phyloP scores from a whole-genome alignment of 2,329 filamentous ascomycete genomes.

The Ramularia endophylla region DNA sequence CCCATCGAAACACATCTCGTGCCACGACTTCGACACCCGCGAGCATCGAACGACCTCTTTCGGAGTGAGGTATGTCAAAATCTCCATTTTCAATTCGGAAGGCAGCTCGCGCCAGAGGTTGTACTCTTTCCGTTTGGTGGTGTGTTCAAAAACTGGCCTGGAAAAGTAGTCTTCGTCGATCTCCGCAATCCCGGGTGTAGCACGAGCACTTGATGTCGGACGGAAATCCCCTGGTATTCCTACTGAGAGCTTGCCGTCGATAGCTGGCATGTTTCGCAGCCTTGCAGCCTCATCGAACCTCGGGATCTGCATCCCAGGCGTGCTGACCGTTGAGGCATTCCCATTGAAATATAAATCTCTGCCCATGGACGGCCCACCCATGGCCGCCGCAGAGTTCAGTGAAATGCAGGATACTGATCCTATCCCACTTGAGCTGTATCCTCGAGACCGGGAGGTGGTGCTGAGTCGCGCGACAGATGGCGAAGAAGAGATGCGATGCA shows the following conservation, averaged over 20 bases:
- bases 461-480: slow-evolving; percentile 62
- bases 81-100: slow-evolving; percentile 70
- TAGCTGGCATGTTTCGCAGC: slow-evolving; percentile 47
- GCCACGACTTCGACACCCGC: slow-evolving; percentile 68
- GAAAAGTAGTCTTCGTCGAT: slow-evolving; percentile 45
- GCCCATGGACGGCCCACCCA: slow-evolving; percentile 49
- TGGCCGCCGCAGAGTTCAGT: slow-evolving; percentile 46
- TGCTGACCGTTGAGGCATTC: slow-evolving; percentile 48
- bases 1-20: slow-evolving; percentile 84
- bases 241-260: slow-evolving; percentile 48
- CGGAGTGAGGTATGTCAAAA: slow-evolving; percentile 70
- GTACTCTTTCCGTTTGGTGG: slow-evolving; percentile 38
- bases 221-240: slow-evolving; percentile 60
- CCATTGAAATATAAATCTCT: slow-evolving; percentile 54
- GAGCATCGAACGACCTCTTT: slow-evolving; percentile 77
- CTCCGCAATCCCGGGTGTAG: slow-evolving; percentile 31
- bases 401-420: slow-evolving; percentile 62
- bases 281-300: slow-evolving; percentile 50
- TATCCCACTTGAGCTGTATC: slow-evolving; percentile 58
- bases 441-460: slow-evolving; percentile 56
- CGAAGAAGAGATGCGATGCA: slow-evolving; percentile 78
- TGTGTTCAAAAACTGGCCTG: slow-evolving; percentile 23
- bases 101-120: slow-evolving; percentile 80
- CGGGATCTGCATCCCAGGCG: slow-evolving; percentile 41
- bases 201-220: slow-evolving; percentile 28